Evolutionary conservation across 2,329 filamentous ascomycete species (phyloP), one percentile per base, ranked within the genome.

Genomic region (Teratosphaeria epicoccoides): DNA sequence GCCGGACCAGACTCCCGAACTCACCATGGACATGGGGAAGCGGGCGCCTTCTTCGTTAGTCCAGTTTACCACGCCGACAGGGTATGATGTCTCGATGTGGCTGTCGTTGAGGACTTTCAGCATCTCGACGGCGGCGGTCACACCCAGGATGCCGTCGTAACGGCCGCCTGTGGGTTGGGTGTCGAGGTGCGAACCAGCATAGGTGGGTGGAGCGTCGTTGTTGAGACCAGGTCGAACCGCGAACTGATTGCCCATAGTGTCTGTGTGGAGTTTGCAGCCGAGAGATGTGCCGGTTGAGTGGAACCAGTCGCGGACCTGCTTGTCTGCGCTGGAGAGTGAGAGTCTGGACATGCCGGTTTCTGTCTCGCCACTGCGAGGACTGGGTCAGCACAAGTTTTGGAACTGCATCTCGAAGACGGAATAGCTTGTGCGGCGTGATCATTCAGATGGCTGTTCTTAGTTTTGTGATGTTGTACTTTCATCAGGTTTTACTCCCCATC

Each of bases 1-100:
- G n/a, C 76, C 84, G 0, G 85, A 80, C 86, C 87, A 91, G 12
- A 90, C 87, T 1, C 84, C 86, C 0, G 85, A 88, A 0, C 82
- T 74, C 24, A 85, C 71, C 81, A 88, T 89, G 25, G 81, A 85
- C 50, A 82, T 81, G 0, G 87, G 85, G 57, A 91, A 91, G 0
- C 87, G 78, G 1, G 87, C 87, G 2, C 87, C 87, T 70, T 93
- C 88, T 70, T 93, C 87, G 62, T 87, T 87, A 2, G 84, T 89
- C 84, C 84, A 88, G 62, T 89, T 88, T 2, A 90, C 80, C 1
- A 89, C 79, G 1, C 85, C 86, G 0, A 90, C 76, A 1, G 83
- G 83, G 37, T 80, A 85, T 44, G 84, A 77, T 0, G 87, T 90
- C 62, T 85, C 77, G 1, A 85, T 72, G 22, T 78, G 72, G 55